These are phyloP conservation scores for Pelomyxa schiedti DNA, from an alignment of 78 protist species.

Conservation along the genomic window DNA sequence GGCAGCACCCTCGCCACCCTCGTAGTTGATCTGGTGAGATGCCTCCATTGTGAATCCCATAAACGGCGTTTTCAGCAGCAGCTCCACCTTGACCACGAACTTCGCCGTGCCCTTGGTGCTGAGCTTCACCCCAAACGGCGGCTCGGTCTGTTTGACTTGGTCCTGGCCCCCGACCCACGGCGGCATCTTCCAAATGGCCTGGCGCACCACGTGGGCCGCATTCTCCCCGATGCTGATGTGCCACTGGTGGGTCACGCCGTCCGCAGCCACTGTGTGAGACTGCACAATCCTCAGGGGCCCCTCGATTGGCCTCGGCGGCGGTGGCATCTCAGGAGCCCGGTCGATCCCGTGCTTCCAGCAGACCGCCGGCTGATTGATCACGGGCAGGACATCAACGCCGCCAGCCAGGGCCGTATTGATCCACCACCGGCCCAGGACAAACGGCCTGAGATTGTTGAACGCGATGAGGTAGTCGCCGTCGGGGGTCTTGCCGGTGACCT, in stretches of 20 bases:
- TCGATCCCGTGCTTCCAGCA: neutral
- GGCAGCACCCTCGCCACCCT: neutral
- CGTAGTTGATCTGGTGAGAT: neutral
- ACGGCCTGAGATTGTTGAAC: neutral
- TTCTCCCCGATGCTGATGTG: neutral
- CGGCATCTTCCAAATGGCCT: neutral
- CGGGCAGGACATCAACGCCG: neutral
- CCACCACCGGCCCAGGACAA: constrained; percentile 19
- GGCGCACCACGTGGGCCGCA: neutral
- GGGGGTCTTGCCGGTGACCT: neutral
- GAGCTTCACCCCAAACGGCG: neutral
- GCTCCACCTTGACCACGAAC: neutral
- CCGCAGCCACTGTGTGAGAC: neutral
- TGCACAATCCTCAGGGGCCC: neutral
- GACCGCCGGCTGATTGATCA: neutral
- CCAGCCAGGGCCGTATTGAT: neutral
- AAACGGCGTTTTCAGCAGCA: neutral
- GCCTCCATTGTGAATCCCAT: neutral
- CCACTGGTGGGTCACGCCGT: neutral
- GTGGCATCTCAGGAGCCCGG: neutral
- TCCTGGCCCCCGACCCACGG: neutral
- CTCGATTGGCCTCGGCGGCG: neutral
- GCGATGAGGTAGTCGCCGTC: neutral
- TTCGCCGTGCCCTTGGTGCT: neutral
- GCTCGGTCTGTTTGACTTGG: neutral